These are phyloP conservation scores for Penicillium sumatraense DNA, from an alignment of 2,329 filamentous ascomycete species.

Conservation along the genomic window DNA sequence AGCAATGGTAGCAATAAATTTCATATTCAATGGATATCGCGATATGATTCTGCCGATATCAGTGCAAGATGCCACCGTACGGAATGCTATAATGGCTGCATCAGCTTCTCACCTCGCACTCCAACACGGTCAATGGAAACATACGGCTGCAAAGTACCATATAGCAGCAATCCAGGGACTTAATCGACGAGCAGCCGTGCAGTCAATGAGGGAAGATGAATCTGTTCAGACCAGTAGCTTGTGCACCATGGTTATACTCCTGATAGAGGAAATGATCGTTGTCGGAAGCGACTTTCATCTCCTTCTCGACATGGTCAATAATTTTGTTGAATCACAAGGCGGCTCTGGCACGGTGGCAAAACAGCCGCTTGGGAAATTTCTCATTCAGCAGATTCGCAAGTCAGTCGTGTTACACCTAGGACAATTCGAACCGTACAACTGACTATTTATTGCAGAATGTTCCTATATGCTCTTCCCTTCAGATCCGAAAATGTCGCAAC, in stretches of 20 bases:
- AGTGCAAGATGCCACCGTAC: slow-evolving; percentile 11
- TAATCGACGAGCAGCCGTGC: neutral
- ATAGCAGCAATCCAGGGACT: slow-evolving; percentile 7
- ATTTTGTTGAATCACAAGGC: slow-evolving; percentile 14
- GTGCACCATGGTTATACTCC: slow-evolving; percentile 15
- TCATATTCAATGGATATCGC: slow-evolving; percentile 18
- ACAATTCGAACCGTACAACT: neutral
- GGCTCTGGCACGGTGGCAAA: slow-evolving; percentile 8
- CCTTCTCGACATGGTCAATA: slow-evolving; percentile 18
- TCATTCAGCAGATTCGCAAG: slow-evolving; percentile 21
- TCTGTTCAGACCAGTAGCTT: slow-evolving; percentile 6
- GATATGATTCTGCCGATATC: slow-evolving; percentile 18
- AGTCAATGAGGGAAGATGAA: neutral
- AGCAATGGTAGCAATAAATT: slow-evolving; percentile 20
- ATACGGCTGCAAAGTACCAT: slow-evolving; percentile 3
- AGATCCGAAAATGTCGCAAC: slow-evolving; percentile 5
- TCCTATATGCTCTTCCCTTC: slow-evolving; percentile 17
- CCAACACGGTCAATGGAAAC: neutral
- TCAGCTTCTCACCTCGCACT: slow-evolving; percentile 13
- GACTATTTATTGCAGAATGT: slow-evolving; percentile 9
- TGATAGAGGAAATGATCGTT: slow-evolving; percentile 20
- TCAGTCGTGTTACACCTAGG: slow-evolving; percentile 3
- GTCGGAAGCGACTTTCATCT: slow-evolving; percentile 19
- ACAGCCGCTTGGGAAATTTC: slow-evolving; percentile 10
- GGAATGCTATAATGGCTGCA: slow-evolving; percentile 16